Conservation (phyloP, 768 basidiomycete species). For the Russula foetens region DNA sequence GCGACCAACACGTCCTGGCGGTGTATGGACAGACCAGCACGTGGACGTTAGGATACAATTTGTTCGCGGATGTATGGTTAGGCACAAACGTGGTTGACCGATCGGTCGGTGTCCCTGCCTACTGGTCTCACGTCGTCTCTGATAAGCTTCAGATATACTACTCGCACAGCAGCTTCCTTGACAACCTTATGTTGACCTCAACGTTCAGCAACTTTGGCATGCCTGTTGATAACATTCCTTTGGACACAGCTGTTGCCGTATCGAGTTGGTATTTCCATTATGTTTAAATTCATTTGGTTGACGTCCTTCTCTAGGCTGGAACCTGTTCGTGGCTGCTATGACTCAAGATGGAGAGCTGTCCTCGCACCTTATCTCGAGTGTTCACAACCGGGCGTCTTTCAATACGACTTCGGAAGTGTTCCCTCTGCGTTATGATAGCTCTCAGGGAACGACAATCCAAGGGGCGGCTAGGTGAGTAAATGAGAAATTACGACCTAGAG, state of each 20-base stretch:
- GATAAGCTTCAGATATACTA: conserved; percentile 10
- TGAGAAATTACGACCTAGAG: not conserved
- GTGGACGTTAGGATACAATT: conserved; percentile 57
- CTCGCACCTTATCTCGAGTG: conserved; percentile 1
- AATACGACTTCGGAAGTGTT: conserved; percentile 3
- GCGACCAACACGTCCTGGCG: conserved; percentile 2
- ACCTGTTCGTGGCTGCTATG: conserved; percentile 11
- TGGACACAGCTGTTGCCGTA: not conserved
- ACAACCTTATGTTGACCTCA: not conserved
- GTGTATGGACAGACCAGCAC: conserved; percentile 22
- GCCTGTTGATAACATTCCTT: conserved; percentile 1
- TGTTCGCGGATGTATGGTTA: conserved; percentile 53
- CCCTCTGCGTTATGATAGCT: not conserved
- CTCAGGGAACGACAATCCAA: not conserved
- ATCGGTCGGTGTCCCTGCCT: conserved; percentile 6
- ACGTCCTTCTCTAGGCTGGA: conserved; percentile 3
- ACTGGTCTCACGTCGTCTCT: not conserved
- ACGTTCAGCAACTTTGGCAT: conserved; percentile 5
- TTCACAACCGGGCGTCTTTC: conserved; percentile 5
- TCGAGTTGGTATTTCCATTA: not conserved
- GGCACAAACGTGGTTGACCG: conserved; percentile 40
- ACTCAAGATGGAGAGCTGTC: not conserved
- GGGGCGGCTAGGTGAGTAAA: conserved; percentile 15
- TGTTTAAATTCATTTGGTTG: not conserved
- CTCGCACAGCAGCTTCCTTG: conserved; percentile 1